phyloP scores from a whole-genome alignment of 2,329 filamentous ascomycete genomes.

The Cyanodermella asteris region DNA sequence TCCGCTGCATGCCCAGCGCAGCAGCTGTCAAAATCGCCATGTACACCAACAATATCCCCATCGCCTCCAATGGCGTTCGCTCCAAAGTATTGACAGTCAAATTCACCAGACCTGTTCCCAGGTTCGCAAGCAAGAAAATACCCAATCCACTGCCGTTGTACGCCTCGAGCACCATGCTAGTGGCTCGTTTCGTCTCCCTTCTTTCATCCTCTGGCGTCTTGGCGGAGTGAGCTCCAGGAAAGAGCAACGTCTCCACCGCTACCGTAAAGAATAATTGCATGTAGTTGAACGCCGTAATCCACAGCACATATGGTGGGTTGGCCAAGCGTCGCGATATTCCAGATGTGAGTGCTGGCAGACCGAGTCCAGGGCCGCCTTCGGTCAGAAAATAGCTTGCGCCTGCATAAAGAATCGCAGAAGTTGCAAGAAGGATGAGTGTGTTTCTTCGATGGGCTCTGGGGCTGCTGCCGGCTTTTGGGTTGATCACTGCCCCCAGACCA shows the following conservation, averaged over 20 bases:
- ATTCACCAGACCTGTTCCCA: constrained; percentile 77
- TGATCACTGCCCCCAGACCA: not conserved
- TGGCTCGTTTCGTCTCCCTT: constrained; percentile 44
- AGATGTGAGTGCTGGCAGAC: no score
- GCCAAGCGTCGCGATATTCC: constrained; percentile 71
- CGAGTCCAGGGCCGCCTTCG: constrained; percentile 46
- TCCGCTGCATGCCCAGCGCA: no score
- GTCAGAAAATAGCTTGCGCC: constrained; percentile 50
- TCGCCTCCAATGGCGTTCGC: constrained; percentile 38
- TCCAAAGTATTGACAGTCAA: constrained; percentile 66
- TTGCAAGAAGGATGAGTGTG: constrained; percentile 39
- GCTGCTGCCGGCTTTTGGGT: not conserved
- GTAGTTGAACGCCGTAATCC: constrained; percentile 81
- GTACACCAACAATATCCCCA: constrained; percentile 57
- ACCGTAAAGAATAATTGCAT: constrained; percentile 63
- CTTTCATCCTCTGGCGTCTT: constrained; percentile 32
- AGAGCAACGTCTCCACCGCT: constrained; percentile 54
- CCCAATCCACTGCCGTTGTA: constrained; percentile 77
- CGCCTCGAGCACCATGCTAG: constrained; percentile 58
- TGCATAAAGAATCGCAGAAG: constrained; percentile 29
- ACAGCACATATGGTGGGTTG: constrained; percentile 82
- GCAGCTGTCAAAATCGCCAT: constrained; percentile 42
- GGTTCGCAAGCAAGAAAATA: constrained; percentile 69
- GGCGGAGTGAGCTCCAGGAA: constrained; percentile 47
- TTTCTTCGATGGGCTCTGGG: constrained; percentile 16